Evolutionary conservation across 352 stramenopile genomes (phyloP).

Genomic region (Pythium guiyangense): DNA sequence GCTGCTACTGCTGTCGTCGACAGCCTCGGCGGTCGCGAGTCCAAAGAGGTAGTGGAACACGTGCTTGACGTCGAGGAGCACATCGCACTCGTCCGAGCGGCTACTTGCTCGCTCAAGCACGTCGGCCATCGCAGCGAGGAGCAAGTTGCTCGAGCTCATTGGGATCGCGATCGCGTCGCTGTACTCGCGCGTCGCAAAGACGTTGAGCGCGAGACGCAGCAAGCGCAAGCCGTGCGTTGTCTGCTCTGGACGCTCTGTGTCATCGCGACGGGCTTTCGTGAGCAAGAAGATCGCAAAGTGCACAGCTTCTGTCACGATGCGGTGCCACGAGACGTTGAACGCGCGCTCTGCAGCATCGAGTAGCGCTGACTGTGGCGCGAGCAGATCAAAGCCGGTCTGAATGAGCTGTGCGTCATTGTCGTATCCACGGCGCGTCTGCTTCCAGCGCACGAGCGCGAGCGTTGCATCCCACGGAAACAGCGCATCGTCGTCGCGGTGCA

Average conservation of each 20-base stretch:
- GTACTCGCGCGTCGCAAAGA: conserved; percentile 23
- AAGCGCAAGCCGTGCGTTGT: conserved; percentile 39
- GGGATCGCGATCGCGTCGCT: conserved; percentile 30
- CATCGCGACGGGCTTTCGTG: conserved; percentile 44
- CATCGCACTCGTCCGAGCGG: conserved; percentile 15
- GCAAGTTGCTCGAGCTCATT: conserved; percentile 69
- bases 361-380: conserved; percentile 17
- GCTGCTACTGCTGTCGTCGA: too few relatives aligned
- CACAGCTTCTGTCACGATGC: conserved; percentile 50
- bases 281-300: conserved; percentile 70
- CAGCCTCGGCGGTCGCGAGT: conserved; percentile 12
- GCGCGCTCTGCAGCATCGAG: conserved; percentile 28
- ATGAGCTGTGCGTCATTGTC: conserved; percentile 42
- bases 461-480: conserved; percentile 32
- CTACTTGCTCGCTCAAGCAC: conserved; percentile 36
- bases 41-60: conserved; percentile 71
- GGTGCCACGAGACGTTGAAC: conserved; percentile 59
- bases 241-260: conserved; percentile 22
- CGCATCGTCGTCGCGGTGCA: too few relatives aligned
- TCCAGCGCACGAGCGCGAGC: conserved; percentile 66
- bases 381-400: conserved; percentile 25
- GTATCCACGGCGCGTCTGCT: conserved; percentile 49
- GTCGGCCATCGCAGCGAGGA: conserved; percentile 60
- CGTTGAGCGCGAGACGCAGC: conserved; percentile 49
- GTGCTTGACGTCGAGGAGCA: conserved; percentile 47